Base-by-base conservation (phyloP, 495 filamentous ascomycete genomes). In the Parmelia sp. region DNA sequence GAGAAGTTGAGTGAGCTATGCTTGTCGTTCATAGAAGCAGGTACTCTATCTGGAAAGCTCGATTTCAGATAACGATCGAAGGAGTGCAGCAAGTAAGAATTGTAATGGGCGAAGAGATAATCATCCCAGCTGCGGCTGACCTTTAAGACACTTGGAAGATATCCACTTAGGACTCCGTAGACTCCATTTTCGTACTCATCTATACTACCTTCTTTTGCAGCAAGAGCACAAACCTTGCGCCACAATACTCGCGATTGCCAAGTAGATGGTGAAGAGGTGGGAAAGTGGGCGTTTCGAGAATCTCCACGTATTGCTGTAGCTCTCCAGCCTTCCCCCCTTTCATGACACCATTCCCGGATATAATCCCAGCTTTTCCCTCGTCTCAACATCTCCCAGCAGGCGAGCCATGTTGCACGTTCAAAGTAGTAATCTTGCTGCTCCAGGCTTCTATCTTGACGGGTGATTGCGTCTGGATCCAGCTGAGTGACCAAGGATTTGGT, bases 401-500 rank as follows among this genome's bases (percentile, higher is more conserved):
- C 86, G 68, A 92, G 78, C 92, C 92, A 97, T 9, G 92, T 88
- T 9, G 91, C 87, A 44, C 84, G 81, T 73, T 99, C 94, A 60
- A 90, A 91, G 65, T 84, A 91, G 59, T 89, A 83, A 70, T 99
- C 94, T 68, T 91, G 83, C 53, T 82, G 82, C 70, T 93, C 87
- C 35, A 97, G 75, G 44, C 77, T 80, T 39, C 86, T 83, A 36
- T 79, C 80, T 74, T 97, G 92, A 58, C 94, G 84, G 44, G 84
- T 86, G 19, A 86, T 79, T 9, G 92, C 90, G 81, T 99, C 94
- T 8, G 95, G 95, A 66, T 99, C 94, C 31, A 99, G 79, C 70
- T 96, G 90, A n/a, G 91, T 95, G 53, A 97, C 81, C 6, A 96
- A 70, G 8, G 83, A 71, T 72, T 84, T 82, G 45, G 85, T 84